Evolutionary conservation across 257 asterid genomes (phyloP).

Genomic region (Salvia hispanica): DNA sequence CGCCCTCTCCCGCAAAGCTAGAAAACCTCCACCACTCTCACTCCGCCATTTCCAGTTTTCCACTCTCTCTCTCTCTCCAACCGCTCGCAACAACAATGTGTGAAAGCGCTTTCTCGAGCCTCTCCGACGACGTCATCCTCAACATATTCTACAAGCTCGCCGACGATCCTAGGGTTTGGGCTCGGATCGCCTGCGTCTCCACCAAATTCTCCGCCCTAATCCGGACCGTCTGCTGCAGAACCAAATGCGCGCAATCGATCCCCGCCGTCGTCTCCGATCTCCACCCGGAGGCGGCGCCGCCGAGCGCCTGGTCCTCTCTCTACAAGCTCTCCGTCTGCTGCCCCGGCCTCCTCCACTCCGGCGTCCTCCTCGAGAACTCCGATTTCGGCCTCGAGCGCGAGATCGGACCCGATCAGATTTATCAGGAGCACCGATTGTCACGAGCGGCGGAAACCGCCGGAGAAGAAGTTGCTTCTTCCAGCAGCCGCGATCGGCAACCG

Average conservation of each 20-base stretch:
- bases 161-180: conserved; percentile 88
- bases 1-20: background rate
- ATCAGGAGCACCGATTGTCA: conserved; percentile 12
- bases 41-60: background rate
- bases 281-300: conserved; percentile 36
- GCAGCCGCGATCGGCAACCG: conserved; percentile 31
- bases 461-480: conserved; percentile 38
- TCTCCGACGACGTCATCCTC: conserved; percentile 80
- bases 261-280: conserved; percentile 85
- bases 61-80: background rate
- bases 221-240: conserved; percentile 61
- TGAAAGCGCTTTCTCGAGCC: conserved; percentile 59
- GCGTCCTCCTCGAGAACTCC: conserved; percentile 82
- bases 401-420: conserved; percentile 73
- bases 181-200: conserved; percentile 82
- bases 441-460: conserved; percentile 29
- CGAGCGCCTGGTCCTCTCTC: conserved; percentile 75
- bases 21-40: conserved; percentile 2
- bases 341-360: conserved; percentile 82
- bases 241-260: conserved; percentile 66
- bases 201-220: conserved; percentile 67
- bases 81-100: conserved; percentile 29
- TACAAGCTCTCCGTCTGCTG: conserved; percentile 89
- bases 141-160: conserved; percentile 75
- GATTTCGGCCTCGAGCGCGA: conserved; percentile 95